Evolutionary conservation across 257 asterid species (phyloP).

Genomic region (Lycium barbarum): DNA sequence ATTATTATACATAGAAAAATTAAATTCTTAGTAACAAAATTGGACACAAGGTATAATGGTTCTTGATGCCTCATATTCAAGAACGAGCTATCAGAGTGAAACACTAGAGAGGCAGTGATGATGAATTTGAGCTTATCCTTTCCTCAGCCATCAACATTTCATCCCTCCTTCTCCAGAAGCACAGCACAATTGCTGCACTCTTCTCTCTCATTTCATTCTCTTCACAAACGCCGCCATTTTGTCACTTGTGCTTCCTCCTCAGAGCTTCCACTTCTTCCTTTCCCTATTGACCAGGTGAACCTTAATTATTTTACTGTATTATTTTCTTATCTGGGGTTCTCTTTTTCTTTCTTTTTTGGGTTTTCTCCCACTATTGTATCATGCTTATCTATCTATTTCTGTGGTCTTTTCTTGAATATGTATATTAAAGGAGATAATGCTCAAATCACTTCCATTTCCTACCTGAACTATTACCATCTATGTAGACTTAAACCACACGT

Average conservation of each 20-base stretch:
- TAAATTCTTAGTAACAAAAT: too few relatives aligned
- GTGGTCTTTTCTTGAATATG: neutral
- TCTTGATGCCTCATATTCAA: neutral
- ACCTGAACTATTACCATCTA: too few relatives aligned
- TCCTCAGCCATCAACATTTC: neutral
- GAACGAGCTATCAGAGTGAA: neutral
- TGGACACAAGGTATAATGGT: neutral
- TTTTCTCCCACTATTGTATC: neutral
- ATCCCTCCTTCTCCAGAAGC: neutral
- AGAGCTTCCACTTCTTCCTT: conserved; percentile 48
- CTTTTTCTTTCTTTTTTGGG: too few relatives aligned
- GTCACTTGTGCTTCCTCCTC: conserved; percentile 17
- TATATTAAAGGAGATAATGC: too few relatives aligned
- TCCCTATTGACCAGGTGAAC: conserved; percentile 45
- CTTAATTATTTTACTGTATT: neutral
- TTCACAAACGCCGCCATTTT: conserved; percentile 26
- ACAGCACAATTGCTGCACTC: neutral
- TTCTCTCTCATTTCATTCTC: neutral
- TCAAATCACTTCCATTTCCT: too few relatives aligned
- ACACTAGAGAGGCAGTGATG: neutral
- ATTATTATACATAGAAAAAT: too few relatives aligned
- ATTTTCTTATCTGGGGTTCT: neutral
- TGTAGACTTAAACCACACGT: too few relatives aligned
- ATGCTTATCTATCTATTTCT: neutral
- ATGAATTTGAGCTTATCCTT: conserved; percentile 23